Percentiles rank a stretch among this genome's conserved stretches.
Conservation (phyloP, 1,284 basidiomycete genomes). For the Anthracocystis setariae region DNA sequence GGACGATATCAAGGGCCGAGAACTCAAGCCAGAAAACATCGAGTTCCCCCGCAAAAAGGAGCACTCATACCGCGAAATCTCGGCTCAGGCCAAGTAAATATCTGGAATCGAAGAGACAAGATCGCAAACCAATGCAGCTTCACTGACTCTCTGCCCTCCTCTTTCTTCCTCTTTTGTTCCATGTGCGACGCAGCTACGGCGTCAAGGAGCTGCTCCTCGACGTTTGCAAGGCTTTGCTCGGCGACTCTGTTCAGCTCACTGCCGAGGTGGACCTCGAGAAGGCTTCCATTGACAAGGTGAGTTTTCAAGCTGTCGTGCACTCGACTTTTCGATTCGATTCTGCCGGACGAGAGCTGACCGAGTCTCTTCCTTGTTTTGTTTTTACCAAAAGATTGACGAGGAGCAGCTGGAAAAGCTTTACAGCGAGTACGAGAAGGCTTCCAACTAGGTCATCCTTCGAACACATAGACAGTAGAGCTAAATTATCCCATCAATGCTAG, state of each 20-base stretch:
- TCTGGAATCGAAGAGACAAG: not conserved
- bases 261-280: conserved; percentile 38
- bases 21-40: conserved; percentile 47
- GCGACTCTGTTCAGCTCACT: conserved; percentile 45
- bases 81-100: conserved; percentile 43
- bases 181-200: conserved; percentile 25
- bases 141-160: not conserved
- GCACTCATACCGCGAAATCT: conserved; percentile 49
- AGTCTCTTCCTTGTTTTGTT: not conserved
- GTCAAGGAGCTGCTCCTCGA: conserved; percentile 50
- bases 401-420: conserved; percentile 49
- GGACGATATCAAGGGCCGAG: conserved; percentile 49
- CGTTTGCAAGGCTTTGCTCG: conserved; percentile 45
- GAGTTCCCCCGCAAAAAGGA: conserved; percentile 52
- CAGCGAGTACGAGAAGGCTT: conserved; percentile 43
- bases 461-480: not conserved
- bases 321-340: not conserved
- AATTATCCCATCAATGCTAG: no score
- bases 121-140: not conserved
- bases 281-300: conserved; percentile 36
- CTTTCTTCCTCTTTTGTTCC: not conserved
- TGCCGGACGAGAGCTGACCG: not conserved
- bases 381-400: conserved; percentile 31
- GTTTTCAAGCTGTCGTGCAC: not conserved
- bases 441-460: conserved; percentile 2